Base-by-base conservation (phyloP, 345 rosid genomes). In the Barbarea vulgaris region DNA sequence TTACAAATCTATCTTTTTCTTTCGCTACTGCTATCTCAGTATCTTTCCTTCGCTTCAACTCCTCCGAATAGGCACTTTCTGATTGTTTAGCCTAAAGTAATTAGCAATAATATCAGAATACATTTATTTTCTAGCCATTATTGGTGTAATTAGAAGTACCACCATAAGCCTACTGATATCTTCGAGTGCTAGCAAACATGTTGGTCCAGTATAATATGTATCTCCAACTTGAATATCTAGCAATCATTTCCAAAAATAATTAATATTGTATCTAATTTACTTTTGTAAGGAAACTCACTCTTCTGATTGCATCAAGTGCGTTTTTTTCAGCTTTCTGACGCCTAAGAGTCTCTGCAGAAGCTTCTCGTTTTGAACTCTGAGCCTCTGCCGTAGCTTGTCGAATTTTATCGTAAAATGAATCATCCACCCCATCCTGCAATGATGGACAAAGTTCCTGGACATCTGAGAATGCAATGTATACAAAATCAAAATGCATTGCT, bases 251-350 rank as follows among this genome's bases (percentile, higher is more conserved):
- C 53, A 25, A 18, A 47, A 39, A 51, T 13, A 9, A 59, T 6
- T 21, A 28, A 12, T 21, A 57, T 22, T 14, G 60, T 67, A 30
- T 19, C 22, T 28, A 70, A 36, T 27, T 12, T 65, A 58, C 17
- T 51, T 78, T 66, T 39, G 64, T 9, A 28, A 28, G 65, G 37
- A 44, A 78, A 60, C 65, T 66, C 80, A 91, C 99, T 96, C 69
- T 88, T 73, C 81, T 88, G 34, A 86, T 81, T 54, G 93, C 86
- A 69, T 85, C 96, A 64, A 86, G 67, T 63, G 87, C 89, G 33
- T 80, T 89, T 50, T 75, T 87, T 77, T 95, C 96, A 54, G 93
- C 89, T 84, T 87, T 85, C 63, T 77, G 82, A 64, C 87, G 88
- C 83, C 84, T 82, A 41, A 70, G 30, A 70, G 84, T 87, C 86